Base-by-base conservation (phyloP, 139 green algal species). In the Diplosphaera chodatii region DNA sequence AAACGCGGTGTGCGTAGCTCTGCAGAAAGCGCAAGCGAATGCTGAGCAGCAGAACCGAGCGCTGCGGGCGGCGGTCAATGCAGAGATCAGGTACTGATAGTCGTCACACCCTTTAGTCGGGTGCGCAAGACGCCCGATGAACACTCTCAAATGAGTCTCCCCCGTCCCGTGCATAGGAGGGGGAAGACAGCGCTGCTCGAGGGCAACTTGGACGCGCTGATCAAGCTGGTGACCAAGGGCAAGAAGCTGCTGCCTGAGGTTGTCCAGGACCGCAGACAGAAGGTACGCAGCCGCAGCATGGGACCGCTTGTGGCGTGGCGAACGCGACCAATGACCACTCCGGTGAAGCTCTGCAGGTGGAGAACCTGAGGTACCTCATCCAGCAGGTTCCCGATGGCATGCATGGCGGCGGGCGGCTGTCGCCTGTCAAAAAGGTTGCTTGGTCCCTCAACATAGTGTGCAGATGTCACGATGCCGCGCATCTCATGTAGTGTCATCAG, bases 11-110 rank as follows among this genome's bases (percentile, higher is more conserved):
- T 62, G 31, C 28, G 18, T 3, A 34, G n/a, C n/a, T 55, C 2
- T 65, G 67, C 86, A 96, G 90, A 87, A 89, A 80, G 75, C 83
- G 23, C 81, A 85, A 15, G 86, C 90, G 18, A 81, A 86, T 13
- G 62, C 74, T 2, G 34, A 67, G 30, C 90, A 96, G 76, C 85
- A 89, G 48, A 96, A 94, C 72, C 75, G 89, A 0, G 87, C 91
- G 0, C 64, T 86, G 0, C 81, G 90, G 29, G 91, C 91, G 1
- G 78, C 85, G 1, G 79, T 90, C 59, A 94, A 96, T 75, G 89
- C 91, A 22, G 90, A 96, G 67, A 79, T 96, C 25, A 72, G 83
- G 83, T 80, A 64, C 31, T 74, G 18, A 30, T n/a, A n/a, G n/a
- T n/a, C n/a, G n/a, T n/a, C n/a, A n/a, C n/a, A n/a, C n/a, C n/a